Evolutionary conservation across 345 rosid genomes (phyloP).

Genomic region (Melaleuca quinquenervia): DNA sequence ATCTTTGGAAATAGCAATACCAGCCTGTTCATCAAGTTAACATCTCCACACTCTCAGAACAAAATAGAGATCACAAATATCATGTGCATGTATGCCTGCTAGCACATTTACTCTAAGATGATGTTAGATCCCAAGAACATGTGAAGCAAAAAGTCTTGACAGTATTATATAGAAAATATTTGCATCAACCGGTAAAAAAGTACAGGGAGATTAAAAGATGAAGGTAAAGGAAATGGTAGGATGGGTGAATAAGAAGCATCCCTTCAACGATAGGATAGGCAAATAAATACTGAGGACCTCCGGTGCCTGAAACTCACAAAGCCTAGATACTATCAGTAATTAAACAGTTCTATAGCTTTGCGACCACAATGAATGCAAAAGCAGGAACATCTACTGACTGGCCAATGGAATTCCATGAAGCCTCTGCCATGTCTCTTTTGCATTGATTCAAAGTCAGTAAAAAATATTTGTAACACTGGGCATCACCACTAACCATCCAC

Average conservation of each 20-base stretch:
- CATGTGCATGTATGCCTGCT: neutral
- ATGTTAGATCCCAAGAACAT: neutral
- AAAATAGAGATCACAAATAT: neutral
- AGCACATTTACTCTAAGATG: neutral
- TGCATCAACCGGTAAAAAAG: neutral
- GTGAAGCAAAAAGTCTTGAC: neutral
- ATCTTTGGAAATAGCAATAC: constrained; percentile 78
- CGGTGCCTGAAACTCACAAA: neutral
- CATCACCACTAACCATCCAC: neutral
- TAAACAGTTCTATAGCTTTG: neutral
- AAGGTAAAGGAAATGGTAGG: neutral
- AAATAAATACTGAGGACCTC: neutral
- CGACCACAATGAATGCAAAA: neutral
- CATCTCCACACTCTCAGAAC: neutral
- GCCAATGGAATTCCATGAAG: neutral
- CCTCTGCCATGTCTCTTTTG: neutral
- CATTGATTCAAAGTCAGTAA: neutral
- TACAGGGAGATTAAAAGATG: neutral
- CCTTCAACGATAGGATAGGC: neutral
- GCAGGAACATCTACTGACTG: neutral
- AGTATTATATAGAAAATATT: neutral
- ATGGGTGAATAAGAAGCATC: neutral
- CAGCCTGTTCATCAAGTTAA: constrained; percentile 41
- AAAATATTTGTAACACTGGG: neutral
- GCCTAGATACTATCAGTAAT: neutral